Base-by-base conservation (phyloP, 805 yeast species). In the Ogataea nitratoaversa region DNA sequence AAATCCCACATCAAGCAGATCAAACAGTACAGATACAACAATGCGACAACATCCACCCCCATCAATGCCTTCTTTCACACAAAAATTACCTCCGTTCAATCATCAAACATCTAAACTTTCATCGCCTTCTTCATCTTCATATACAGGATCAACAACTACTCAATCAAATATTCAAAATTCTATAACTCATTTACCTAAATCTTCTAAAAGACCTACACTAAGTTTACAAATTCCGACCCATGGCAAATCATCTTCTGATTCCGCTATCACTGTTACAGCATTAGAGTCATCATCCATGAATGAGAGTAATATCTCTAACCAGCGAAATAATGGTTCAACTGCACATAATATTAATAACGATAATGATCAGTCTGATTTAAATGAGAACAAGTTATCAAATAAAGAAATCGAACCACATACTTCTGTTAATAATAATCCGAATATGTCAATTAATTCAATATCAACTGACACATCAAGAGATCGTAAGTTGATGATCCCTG, bases 171-270 rank as follows among this genome's bases (percentile, higher is more conserved):
- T 22, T 9, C 38, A 27, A 25, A 17, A 9, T 3, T 19, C 28
- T 19, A 3, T 24, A 9, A 19, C 9, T 2, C 9, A 19, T 19
- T 14, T 18, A n/a, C 9, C 24, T 5, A 46, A 40, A 19, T 12
- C 37, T 23, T 42, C 47, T n/a, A 50, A 63, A 36, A 60, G 88
- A 43, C 88, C 88, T 1, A 70, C 80, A 1, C 60, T 82, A 33
- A 60, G 85, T 41, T 81, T 82, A 9, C 79, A 78, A 49, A 82
- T 82, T n/a, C 88, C 88, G 1, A 50, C 39, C n/a, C 40, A 42
- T 31, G 59, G 50, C 29, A 48, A 50, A 36, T 23, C 49, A 17
- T 47, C 59, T 46, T 42, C 62, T 40, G 68, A 69, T 55, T 58
- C 74, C 52, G 68, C 74, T 37, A 51, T 66, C 19, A 70, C 78